These are phyloP conservation scores for Stemphylium lycopersici DNA, from an alignment of 2,329 filamentous ascomycete genomes.

Conservation along the genomic window DNA sequence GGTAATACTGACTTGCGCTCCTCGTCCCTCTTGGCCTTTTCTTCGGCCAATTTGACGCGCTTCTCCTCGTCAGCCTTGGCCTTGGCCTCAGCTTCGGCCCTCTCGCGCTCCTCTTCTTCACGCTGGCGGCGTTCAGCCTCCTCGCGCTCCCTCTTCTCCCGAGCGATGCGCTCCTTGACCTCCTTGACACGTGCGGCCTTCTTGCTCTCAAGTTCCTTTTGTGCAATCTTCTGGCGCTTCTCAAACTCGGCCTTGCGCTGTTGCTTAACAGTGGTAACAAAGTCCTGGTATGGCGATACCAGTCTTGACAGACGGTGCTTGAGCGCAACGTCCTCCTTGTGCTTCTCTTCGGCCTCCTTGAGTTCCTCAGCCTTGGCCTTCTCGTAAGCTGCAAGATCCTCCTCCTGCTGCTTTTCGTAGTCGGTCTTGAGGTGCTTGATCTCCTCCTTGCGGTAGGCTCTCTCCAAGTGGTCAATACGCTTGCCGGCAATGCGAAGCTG, in stretches of 20 bases:
- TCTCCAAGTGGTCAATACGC: slow-evolving; percentile 95
- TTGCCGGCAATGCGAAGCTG: slow-evolving; percentile 90
- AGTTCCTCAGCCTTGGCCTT: slow-evolving; percentile 77
- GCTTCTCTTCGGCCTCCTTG: slow-evolving; percentile 81
- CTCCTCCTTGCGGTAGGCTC: slow-evolving; percentile 95
- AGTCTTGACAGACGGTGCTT: slow-evolving; percentile 90
- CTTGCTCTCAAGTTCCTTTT: slow-evolving; percentile 91
- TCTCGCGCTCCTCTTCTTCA: slow-evolving; percentile 85
- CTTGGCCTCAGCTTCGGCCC: slow-evolving; percentile 85
- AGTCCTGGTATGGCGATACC: slow-evolving; percentile 81
- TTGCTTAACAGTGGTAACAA: slow-evolving; percentile 81
- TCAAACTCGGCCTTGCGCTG: slow-evolving; percentile 95
- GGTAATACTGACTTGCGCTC: slow-evolving; percentile 60
- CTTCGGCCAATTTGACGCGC: slow-evolving; percentile 74
- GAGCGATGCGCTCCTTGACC: slow-evolving; percentile 78
- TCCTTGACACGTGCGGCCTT: slow-evolving; percentile 88
- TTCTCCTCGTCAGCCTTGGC: slow-evolving; percentile 79
- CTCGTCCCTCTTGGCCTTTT: slow-evolving; percentile 66
- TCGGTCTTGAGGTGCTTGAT: slow-evolving; percentile 87
- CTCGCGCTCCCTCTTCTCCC: slow-evolving; percentile 83
- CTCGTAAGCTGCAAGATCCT: slow-evolving; percentile 81
- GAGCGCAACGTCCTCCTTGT: slow-evolving; percentile 88
- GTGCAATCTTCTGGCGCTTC: slow-evolving; percentile 87
- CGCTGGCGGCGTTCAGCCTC: slow-evolving; percentile 77
- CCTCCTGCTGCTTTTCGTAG: slow-evolving; percentile 80